phyloP scores from a whole-genome alignment of 2,329 filamentous ascomycete genomes.

The Berkeleyomyces basicola region DNA sequence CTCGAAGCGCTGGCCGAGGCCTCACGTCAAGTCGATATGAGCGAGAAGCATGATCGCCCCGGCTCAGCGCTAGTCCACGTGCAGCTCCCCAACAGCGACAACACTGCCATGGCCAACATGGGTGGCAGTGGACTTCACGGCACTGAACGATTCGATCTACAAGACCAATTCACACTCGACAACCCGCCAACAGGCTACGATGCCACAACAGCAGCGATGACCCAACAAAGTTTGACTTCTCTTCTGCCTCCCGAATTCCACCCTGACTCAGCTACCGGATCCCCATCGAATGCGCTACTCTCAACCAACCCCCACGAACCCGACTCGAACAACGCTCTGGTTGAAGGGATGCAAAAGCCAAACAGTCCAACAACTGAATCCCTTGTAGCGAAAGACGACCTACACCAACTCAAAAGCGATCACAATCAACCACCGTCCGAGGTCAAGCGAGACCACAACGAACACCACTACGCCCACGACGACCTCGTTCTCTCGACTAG shows the following conservation, averaged over 20 bases:
- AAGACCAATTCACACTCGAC: slow-evolving; percentile 42
- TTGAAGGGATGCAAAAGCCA: neutral
- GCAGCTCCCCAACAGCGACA: slow-evolving; percentile 1
- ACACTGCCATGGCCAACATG: slow-evolving; percentile 7
- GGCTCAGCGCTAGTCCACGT: slow-evolving; percentile 22
- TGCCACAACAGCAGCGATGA: slow-evolving; percentile 16
- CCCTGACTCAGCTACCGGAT: neutral
- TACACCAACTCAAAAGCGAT: neutral
- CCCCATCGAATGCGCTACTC: slow-evolving; percentile 1
- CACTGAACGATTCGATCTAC: slow-evolving; percentile 32
- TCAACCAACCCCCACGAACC: slow-evolving; percentile 1
- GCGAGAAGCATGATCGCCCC: slow-evolving; percentile 35
- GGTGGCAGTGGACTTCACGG: slow-evolving; percentile 8
- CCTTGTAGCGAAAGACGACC: neutral
- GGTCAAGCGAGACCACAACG: neutral
- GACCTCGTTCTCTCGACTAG: neutral
- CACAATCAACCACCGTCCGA: neutral
- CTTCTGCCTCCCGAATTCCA: slow-evolving; percentile 10
- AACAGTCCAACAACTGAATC: neutral
- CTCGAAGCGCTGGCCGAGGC: slow-evolving; percentile 79
- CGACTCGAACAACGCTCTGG: neutral
- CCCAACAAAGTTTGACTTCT: slow-evolving; percentile 7
- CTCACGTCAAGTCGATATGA: slow-evolving; percentile 59
- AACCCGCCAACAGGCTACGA: slow-evolving; percentile 37
- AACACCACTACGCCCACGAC: slow-evolving; percentile 4